Conservation (phyloP, 306 rosid genomes). For the Urtica urens region DNA sequence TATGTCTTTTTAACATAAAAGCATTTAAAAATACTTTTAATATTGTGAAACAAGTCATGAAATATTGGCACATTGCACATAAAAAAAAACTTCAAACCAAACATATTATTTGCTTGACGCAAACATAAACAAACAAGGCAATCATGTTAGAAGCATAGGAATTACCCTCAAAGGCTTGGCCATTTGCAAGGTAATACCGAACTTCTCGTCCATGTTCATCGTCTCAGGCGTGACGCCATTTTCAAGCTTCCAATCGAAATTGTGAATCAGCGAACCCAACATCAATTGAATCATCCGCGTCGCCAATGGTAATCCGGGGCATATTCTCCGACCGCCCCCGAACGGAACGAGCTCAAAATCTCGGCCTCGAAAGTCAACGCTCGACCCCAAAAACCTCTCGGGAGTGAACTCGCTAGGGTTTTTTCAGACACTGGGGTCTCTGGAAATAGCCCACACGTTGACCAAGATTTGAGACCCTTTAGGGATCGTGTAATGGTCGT, state of each 20-base stretch:
- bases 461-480: conserved; percentile 20
- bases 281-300: conserved; percentile 26
- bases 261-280: conserved; percentile 29
- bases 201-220: conserved; percentile 20
- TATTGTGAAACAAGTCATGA: no score
- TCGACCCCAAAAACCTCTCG: conserved; percentile 17
- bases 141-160: no score
- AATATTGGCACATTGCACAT: no score
- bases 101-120: no score
- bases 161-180: conserved; percentile 18
- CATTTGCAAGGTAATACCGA: conserved; percentile 11
- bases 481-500: conserved; percentile 6
- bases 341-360: conserved; percentile 33
- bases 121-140: no score
- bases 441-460: conserved; percentile 22
- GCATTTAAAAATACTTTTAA: no score
- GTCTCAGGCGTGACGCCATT: conserved; percentile 12
- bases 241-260: conserved; percentile 31
- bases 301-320: conserved; percentile 34
- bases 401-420: conserved; percentile 10
- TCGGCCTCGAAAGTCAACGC: conserved; percentile 8
- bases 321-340: conserved; percentile 29
- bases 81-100: no score
- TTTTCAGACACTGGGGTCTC: conserved; percentile 16
- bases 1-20: no score